A percentile compares a stretch with the other conserved stretches of the same genome.
Evolutionary conservation across 1,284 basidiomycete genomes (phyloP).

Genomic region (Trichosporon ovoides): DNA sequence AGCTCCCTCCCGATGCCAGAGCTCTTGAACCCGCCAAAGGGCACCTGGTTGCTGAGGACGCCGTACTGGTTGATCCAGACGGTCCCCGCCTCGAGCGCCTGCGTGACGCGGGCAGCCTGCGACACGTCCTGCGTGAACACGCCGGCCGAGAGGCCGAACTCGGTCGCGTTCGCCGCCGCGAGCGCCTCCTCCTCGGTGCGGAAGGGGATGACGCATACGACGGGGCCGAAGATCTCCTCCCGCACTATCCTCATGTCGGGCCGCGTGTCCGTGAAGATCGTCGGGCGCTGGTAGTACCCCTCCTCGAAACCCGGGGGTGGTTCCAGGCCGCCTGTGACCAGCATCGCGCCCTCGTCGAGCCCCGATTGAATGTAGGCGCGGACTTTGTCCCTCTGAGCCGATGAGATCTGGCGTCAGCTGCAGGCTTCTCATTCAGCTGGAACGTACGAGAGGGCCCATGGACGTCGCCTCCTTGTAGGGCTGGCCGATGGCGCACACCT

Average conservation of each 20-base stretch:
- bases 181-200: conserved; percentile 52
- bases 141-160: conserved; percentile 84
- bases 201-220: conserved; percentile 49
- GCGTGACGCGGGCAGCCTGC: conserved; percentile 78
- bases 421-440: conserved; percentile 80
- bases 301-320: conserved; percentile 30
- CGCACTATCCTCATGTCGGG: conserved; percentile 39
- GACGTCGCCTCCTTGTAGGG: conserved; percentile 68
- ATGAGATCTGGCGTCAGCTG: conserved; percentile 64
- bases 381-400: conserved; percentile 80
- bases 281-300: conserved; percentile 48
- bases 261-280: conserved; percentile 44
- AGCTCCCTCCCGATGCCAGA: conserved; percentile 78
- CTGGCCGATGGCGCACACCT: conserved; percentile 62
- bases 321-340: conserved; percentile 66
- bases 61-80: conserved; percentile 88
- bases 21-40: conserved; percentile 89
- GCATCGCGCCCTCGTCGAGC: conserved; percentile 76
- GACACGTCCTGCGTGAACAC: conserved; percentile 81
- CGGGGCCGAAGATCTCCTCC: conserved; percentile 52
- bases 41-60: conserved; percentile 70
- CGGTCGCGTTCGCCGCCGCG: conserved; percentile 71
- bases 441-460: conserved; percentile 84
- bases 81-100: conserved; percentile 72
- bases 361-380: conserved; percentile 84